Conservation (phyloP, 805 yeast genomes). For the Blastobotrys robertii region DNA sequence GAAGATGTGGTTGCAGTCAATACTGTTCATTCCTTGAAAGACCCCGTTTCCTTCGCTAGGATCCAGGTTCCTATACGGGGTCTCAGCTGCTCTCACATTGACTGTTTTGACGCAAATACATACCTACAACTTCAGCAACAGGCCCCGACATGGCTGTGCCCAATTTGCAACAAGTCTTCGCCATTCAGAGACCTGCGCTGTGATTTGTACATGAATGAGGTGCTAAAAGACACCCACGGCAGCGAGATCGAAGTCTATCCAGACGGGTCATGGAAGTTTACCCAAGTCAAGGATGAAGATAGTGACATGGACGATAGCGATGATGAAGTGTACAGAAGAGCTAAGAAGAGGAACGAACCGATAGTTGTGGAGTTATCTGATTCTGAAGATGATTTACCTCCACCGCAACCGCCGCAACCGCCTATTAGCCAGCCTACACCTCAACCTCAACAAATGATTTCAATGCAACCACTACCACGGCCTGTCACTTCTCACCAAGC, state of each 20-base stretch:
- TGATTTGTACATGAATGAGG: slow-evolving; percentile 62
- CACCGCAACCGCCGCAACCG: no score
- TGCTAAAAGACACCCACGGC: slow-evolving; percentile 47
- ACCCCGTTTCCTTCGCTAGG: slow-evolving; percentile 68
- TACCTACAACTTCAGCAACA: slow-evolving; percentile 68
- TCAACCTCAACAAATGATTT: no score
- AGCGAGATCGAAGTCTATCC: slow-evolving; percentile 58
- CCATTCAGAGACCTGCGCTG: slow-evolving; percentile 51
- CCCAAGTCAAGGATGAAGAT: slow-evolving; percentile 9
- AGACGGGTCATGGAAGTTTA: slow-evolving; percentile 65
- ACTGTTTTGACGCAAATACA: slow-evolving; percentile 77
- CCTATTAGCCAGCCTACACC: no score
- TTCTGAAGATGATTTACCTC: background rate
- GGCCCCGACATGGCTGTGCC: slow-evolving; percentile 82
- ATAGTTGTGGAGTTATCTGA: slow-evolving; percentile 1
- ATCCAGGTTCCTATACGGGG: slow-evolving; percentile 69
- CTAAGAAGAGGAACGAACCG: background rate
- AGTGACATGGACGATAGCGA: slow-evolving; percentile 5
- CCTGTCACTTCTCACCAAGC: no score
- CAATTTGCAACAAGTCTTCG: slow-evolving; percentile 55
- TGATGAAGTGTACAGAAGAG: slow-evolving; percentile 3
- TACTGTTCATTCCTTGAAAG: slow-evolving; percentile 56
- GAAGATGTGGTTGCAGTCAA: slow-evolving; percentile 65
- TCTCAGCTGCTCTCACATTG: slow-evolving; percentile 63
- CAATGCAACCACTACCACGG: no score